phyloP scores from a whole-genome alignment of 441 rosid genomes.

The Lepidium campestre region DNA sequence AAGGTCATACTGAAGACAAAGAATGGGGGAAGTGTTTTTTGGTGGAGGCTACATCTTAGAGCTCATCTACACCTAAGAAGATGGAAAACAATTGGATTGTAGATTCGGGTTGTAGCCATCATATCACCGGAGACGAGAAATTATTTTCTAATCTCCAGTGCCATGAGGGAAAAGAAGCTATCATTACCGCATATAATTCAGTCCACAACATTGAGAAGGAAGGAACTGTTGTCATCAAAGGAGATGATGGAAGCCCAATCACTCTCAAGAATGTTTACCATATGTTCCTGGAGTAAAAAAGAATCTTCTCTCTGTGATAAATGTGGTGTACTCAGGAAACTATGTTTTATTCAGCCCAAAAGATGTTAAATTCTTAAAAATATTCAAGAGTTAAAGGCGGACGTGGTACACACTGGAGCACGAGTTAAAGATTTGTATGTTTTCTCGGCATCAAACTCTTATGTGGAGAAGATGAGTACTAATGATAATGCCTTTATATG shows the following conservation, averaged over 20 bases:
- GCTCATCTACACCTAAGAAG: no score
- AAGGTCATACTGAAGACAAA: background rate
- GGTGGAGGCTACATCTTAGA: background rate
- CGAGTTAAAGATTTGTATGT: background rate
- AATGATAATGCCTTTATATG: background rate
- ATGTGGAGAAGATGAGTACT: background rate
- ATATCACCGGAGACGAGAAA: constrained; percentile 6
- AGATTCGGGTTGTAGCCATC: background rate
- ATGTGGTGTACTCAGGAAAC: background rate
- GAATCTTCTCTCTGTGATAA: background rate
- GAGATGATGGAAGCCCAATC: background rate
- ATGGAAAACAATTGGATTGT: no score
- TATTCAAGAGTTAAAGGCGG: background rate
- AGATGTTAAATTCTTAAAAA: background rate
- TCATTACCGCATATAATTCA: background rate
- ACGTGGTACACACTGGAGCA: background rate
- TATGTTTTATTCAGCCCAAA: background rate
- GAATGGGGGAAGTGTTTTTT: background rate
- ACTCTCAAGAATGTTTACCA: background rate
- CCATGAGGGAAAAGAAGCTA: background rate
- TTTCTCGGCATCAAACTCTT: background rate
- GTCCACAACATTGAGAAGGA: background rate
- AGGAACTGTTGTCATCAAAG: background rate
- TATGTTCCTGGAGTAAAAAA: background rate
- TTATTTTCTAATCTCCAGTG: background rate